These are phyloP conservation scores for Camelina neglecta DNA, from an alignment of 345 rosid species.

Conservation along the genomic window DNA sequence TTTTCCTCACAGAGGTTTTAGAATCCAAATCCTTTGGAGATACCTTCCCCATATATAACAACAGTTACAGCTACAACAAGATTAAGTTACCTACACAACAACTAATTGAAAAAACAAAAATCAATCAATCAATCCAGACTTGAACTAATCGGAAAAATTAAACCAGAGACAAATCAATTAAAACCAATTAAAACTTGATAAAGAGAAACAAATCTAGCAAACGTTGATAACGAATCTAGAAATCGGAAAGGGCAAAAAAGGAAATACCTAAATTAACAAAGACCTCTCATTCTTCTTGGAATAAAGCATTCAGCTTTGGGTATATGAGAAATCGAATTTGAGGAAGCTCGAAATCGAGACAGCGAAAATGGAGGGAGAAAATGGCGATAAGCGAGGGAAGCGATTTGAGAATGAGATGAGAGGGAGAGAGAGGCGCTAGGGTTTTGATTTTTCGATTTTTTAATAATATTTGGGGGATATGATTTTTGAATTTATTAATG, in stretches of 20 bases:
- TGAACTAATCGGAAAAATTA: too few relatives aligned
- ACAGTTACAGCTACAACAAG: conserved; percentile 13
- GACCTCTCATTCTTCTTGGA: background rate
- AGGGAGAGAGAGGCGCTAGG: conserved; percentile 55
- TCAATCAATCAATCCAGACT: conserved; percentile 28
- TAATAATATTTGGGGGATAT: conserved; percentile 38
- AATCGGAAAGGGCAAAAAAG: conserved; percentile 13
- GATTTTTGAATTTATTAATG: conserved; percentile 49
- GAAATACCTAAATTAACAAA: conserved; percentile 29
- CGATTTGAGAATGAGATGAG: conserved; percentile 32
- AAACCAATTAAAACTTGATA: background rate
- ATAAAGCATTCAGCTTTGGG: background rate
- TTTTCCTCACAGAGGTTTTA: conserved; percentile 56
- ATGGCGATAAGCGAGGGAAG: conserved; percentile 43
- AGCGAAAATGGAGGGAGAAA: conserved; percentile 40
- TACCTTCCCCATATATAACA: conserved; percentile 66
- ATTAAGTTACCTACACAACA: background rate
- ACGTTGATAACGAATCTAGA: conserved; percentile 24
- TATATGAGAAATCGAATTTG: conserved; percentile 16
- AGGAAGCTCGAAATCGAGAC: conserved; percentile 32
- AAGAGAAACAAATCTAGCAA: conserved; percentile 2
- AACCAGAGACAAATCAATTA: too few relatives aligned
- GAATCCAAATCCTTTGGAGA: conserved; percentile 56
- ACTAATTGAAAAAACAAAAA: background rate
- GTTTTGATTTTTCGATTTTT: conserved; percentile 44